Evolutionary conservation across 2,329 filamentous ascomycete genomes (phyloP).

Genomic region (Fusarium scirpi): DNA sequence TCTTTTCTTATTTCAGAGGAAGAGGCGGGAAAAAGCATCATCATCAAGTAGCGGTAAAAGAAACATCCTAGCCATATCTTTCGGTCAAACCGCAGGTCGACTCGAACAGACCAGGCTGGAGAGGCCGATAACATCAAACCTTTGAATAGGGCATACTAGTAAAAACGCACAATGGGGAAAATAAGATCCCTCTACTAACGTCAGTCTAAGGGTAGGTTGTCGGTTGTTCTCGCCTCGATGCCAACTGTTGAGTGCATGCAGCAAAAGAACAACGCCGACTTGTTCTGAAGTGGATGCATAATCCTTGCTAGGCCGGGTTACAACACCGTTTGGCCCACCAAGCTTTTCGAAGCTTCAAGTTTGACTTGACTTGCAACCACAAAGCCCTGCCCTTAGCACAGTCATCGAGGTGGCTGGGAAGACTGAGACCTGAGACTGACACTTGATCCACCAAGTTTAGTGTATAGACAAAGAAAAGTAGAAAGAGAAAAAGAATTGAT

Average conservation of each 20-base stretch:
- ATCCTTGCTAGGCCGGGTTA: slow-evolving; percentile 25
- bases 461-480: neutral
- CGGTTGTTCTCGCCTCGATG: slow-evolving; percentile 16
- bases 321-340: slow-evolving; percentile 22
- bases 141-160: slow-evolving; percentile 24
- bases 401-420: slow-evolving; percentile 17
- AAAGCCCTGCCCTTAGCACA: slow-evolving; percentile 4
- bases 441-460: slow-evolving; percentile 1
- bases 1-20: neutral
- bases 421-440: slow-evolving; percentile 2
- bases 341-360: slow-evolving; percentile 14
- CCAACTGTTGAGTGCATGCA: slow-evolving; percentile 48
- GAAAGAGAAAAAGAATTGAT: slow-evolving; percentile 14
- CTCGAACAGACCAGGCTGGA: neutral
- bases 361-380: slow-evolving; percentile 8
- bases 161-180: slow-evolving; percentile 31
- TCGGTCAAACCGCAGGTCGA: neutral
- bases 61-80: neutral
- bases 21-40: neutral
- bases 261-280: slow-evolving; percentile 31
- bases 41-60: slow-evolving; percentile 16
- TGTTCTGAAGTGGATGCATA: slow-evolving; percentile 19
- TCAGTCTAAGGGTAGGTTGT: neutral
- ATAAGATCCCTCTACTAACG: slow-evolving; percentile 20
- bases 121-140: neutral